These are phyloP conservation scores for Vaccinium corymbosum DNA, from an alignment of 148 eudicot species.

Conservation along the genomic window DNA sequence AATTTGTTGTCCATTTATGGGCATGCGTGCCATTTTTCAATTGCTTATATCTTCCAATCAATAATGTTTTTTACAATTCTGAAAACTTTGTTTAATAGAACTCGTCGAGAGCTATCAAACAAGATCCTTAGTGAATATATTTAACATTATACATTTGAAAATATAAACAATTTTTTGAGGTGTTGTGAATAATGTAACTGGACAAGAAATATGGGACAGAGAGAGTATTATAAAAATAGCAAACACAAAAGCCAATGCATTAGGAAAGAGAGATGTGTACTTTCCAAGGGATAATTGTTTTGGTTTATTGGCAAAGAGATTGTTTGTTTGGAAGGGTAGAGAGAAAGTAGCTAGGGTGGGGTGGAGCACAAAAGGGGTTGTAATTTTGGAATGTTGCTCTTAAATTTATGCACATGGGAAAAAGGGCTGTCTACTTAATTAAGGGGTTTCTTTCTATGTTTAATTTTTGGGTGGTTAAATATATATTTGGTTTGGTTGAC, in stretches of 20 bases:
- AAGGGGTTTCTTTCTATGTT: constrained; percentile 25
- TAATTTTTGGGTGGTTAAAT: constrained; percentile 32
- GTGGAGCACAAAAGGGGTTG: constrained; percentile 25
- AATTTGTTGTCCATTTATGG: no score
- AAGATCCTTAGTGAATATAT: no score
- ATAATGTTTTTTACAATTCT: no score
- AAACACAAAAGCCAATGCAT: background rate
- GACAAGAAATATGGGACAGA: no score
- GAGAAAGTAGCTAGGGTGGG: background rate
- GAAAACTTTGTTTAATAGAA: no score
- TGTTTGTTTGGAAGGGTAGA: constrained; percentile 7
- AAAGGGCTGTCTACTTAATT: constrained; percentile 29
- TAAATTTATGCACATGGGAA: constrained; percentile 57
- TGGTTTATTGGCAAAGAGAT: background rate
- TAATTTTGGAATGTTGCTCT: constrained; percentile 47
- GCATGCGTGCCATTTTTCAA: no score
- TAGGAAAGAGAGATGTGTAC: background rate
- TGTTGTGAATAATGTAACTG: no score
- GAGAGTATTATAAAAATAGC: background rate
- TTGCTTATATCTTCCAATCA: no score
- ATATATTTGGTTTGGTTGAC: constrained; percentile 37
- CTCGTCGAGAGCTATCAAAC: no score
- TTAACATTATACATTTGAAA: no score
- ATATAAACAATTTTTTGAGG: no score
- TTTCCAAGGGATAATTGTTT: background rate